phyloP scores from a whole-genome alignment of 805 yeast genomes.

The Barnettozyma californica region DNA sequence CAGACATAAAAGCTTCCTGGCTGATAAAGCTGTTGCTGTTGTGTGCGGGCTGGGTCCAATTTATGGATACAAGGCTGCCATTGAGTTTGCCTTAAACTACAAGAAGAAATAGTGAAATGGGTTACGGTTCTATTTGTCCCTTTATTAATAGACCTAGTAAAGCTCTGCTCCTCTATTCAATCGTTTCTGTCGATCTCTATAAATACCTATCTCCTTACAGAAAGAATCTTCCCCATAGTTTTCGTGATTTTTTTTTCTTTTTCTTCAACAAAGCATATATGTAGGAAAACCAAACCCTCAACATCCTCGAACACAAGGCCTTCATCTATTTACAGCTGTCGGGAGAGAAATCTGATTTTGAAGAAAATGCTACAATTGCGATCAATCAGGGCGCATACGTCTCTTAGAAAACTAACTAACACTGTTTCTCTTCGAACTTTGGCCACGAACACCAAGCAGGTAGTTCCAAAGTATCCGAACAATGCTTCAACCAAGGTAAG shows the following conservation, averaged over 20 bases:
- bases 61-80: slow-evolving; percentile 26
- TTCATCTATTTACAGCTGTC: background rate
- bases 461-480: background rate
- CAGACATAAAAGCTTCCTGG: slow-evolving; percentile 43
- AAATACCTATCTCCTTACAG: too few species aligned
- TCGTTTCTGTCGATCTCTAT: background rate
- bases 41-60: slow-evolving; percentile 26
- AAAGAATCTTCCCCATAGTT: background rate
- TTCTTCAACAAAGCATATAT: too few species aligned
- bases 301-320: background rate
- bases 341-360: background rate
- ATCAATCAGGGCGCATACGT: background rate
- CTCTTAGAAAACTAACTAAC: background rate
- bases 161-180: background rate
- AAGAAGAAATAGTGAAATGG: slow-evolving; percentile 5
- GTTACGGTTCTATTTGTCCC: background rate
- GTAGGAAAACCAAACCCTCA: background rate
- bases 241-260: background rate
- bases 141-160: background rate
- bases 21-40: slow-evolving; percentile 45
- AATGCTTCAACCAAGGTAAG: slow-evolving; percentile 4
- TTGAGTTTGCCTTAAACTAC: slow-evolving; percentile 25
- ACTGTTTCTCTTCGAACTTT: background rate
- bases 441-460: background rate
- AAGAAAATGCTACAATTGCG: background rate